These are phyloP conservation scores for Penicillium corylophilum DNA, from an alignment of 2,329 filamentous ascomycete genomes.

Conservation along the genomic window DNA sequence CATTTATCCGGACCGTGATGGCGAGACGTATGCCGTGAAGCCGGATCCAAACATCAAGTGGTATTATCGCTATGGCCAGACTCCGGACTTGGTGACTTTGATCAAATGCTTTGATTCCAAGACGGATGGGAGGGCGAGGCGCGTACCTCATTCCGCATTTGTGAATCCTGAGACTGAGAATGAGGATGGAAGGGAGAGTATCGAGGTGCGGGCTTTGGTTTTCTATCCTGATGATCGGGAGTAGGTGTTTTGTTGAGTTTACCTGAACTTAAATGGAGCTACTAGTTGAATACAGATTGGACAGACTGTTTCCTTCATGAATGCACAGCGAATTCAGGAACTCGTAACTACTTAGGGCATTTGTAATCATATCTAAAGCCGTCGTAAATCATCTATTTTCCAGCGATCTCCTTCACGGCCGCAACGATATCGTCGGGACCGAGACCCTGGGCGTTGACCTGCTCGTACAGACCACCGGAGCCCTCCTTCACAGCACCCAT, in stretches of 20 bases:
- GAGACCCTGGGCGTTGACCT: slow-evolving; percentile 40
- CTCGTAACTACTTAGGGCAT: neutral
- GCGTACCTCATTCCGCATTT: slow-evolving; percentile 60
- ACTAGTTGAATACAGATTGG: neutral
- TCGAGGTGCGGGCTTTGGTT: slow-evolving; percentile 57
- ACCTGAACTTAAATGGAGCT: no score
- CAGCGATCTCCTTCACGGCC: slow-evolving; percentile 28
- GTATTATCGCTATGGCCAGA: slow-evolving; percentile 55
- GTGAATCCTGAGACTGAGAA: slow-evolving; percentile 47
- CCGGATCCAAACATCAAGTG: slow-evolving; percentile 48
- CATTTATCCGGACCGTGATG: slow-evolving; percentile 53
- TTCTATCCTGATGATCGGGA: slow-evolving; percentile 48
- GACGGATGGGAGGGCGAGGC: slow-evolving; percentile 53
- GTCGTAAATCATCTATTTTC: slow-evolving; percentile 12
- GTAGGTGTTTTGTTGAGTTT: slow-evolving; percentile 8
- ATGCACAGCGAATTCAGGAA: neutral
- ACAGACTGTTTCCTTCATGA: neutral
- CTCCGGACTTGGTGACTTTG: slow-evolving; percentile 55
- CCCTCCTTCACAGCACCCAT: slow-evolving; percentile 42
- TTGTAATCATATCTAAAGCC: neutral
- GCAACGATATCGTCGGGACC: slow-evolving; percentile 35
- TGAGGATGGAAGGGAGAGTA: slow-evolving; percentile 50
- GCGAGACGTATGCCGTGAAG: slow-evolving; percentile 52
- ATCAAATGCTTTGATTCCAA: slow-evolving; percentile 65
- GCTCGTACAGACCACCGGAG: slow-evolving; percentile 39